Evolutionary conservation across 345 rosid genomes (phyloP), one percentile per base, ranked within the genome.

Genomic region (Alliaria petiolata): DNA sequence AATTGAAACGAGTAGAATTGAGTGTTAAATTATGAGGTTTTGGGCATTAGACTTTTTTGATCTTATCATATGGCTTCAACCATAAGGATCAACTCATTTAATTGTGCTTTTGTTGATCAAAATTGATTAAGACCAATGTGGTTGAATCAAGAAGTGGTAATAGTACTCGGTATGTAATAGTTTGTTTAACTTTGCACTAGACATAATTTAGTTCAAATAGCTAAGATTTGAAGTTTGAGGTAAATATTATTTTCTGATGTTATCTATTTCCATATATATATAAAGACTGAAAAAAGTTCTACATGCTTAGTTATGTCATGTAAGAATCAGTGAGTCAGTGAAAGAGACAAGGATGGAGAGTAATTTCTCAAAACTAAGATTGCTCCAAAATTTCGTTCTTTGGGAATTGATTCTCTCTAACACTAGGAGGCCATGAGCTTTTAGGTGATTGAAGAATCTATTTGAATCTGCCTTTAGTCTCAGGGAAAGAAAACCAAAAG

Each of bases 1-100:
- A 80, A 16, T 19, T 87, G 79, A 84, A 67, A 68, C 79, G 76
- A 67, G 80, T 77, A 65, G 79, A 81, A 67, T 47, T 82, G 72
- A 78, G 83, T 72, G 73, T 74, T 43, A 76, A 70, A 49, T 71
- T 47, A 6, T 67, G 26, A 67, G n/a, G 50, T 12, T 7, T 28
- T 12, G 7, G 40, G 28, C 4, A 6, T 36, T 44, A 34, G 17
- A 15, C 36, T 36, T 50, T 67, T 19, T 53, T 52, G 5, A 66
- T 52, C 40, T 11, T 15, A 40, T 28, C n/a, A 15, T 39, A 35
- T 38, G 43, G 50, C 14, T 31, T 67, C 42, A 63, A 45, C 5
- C 11, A 54, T 17, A 54, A 67, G 53, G 20, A 38, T 38, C 12
- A 35, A 57, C 15, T 33, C 17, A 33, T 57, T 19, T 13, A 7